Evolutionary conservation across 2,329 filamentous ascomycete genomes (phyloP).

Genomic region (Fusarium kyushuense): DNA sequence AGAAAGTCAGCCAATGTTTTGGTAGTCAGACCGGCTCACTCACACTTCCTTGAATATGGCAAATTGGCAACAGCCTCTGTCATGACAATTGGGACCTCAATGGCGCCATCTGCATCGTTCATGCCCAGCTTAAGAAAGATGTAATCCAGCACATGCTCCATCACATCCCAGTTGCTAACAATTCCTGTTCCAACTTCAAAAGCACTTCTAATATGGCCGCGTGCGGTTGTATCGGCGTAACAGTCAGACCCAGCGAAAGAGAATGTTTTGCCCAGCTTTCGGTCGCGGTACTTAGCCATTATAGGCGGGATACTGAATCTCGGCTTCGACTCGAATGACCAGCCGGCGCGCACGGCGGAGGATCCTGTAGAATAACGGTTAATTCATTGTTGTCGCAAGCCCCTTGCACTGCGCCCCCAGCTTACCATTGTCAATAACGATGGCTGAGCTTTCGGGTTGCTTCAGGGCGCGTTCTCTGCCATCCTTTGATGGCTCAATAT

Average conservation of each 20-base stretch:
- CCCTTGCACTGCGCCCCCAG: constrained; percentile 7
- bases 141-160: constrained; percentile 95
- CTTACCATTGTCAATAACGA: constrained; percentile 97
- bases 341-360: constrained; percentile 89
- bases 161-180: constrained; percentile 96
- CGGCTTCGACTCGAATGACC: constrained; percentile 91
- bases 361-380: constrained; percentile 71
- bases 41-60: constrained; percentile 88
- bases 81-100: constrained; percentile 92
- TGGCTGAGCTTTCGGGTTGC: constrained; percentile 73
- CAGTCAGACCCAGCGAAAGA: constrained; percentile 93
- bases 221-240: constrained; percentile 92
- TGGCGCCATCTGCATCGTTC: constrained; percentile 76
- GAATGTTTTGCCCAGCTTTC: constrained; percentile 91
- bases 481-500: constrained; percentile 67
- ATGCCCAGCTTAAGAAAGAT: constrained; percentile 94
- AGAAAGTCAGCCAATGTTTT: constrained; percentile 37
- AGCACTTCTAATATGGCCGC: constrained; percentile 88
- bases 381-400: constrained; percentile 33
- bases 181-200: constrained; percentile 93
- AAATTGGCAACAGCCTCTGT: constrained; percentile 95
- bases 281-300: constrained; percentile 94
- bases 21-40: constrained; percentile 46
- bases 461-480: constrained; percentile 77
- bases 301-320: constrained; percentile 86